These are phyloP conservation scores for Coemansia sp. DNA, from an alignment of 192 early-diverging fungal genomes.

Conservation along the genomic window DNA sequence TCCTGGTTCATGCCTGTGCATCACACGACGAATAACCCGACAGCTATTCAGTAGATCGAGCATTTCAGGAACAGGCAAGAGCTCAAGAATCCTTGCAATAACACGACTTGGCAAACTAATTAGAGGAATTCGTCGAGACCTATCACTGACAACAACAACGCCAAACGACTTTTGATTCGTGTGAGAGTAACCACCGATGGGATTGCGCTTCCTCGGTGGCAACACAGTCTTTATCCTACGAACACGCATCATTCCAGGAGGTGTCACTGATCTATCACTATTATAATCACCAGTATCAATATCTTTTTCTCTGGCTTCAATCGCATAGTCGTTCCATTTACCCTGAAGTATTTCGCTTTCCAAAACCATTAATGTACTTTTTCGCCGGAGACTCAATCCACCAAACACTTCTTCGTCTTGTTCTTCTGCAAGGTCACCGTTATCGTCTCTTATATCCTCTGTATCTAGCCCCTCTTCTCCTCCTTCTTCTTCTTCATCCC, in stretches of 20 bases:
- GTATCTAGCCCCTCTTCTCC: not conserved
- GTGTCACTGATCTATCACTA: slow-evolving; percentile 15
- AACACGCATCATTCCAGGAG: slow-evolving; percentile 33
- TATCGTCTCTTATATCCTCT: slow-evolving; percentile 5
- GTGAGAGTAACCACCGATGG: not conserved
- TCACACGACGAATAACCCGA: slow-evolving; percentile 40
- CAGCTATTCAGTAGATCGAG: slow-evolving; percentile 37
- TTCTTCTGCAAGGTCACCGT: not conserved
- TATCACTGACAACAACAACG: not conserved
- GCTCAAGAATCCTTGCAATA: slow-evolving; percentile 21
- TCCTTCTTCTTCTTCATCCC: slow-evolving; percentile 7
- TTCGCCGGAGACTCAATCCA: not conserved
- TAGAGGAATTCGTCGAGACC: slow-evolving; percentile 11
- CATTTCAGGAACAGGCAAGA: slow-evolving; percentile 28
- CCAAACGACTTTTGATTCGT: not conserved
- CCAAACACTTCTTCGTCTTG: slow-evolving; percentile 8
- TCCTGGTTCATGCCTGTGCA: slow-evolving; percentile 25
- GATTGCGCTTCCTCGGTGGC: not conserved
- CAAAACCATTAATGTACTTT: slow-evolving; percentile 21
- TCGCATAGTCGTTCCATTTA: slow-evolving; percentile 21
- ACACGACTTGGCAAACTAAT: slow-evolving; percentile 30
- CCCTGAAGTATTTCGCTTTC: slow-evolving; percentile 42
- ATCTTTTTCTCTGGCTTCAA: not conserved
- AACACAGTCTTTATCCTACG: no score
- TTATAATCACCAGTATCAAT: not conserved